phyloP scores from a whole-genome alignment of 2,329 filamentous ascomycete species.

The Incumbomyces lentus region DNA sequence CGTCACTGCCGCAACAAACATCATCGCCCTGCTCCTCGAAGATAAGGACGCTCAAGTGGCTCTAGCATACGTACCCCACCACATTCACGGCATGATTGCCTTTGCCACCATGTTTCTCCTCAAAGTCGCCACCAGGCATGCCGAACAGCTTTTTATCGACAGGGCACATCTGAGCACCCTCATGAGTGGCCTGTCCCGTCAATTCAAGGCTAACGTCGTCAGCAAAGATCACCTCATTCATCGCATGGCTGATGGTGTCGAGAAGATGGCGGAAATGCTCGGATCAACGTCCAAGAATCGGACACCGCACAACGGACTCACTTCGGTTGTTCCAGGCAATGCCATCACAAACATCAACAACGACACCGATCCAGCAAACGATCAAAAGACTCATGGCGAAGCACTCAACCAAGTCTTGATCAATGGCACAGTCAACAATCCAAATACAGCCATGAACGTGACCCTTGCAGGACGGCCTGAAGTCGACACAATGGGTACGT shows the following conservation, averaged over 20 bases:
- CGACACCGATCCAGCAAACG: background rate
- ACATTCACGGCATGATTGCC: constrained; percentile 39
- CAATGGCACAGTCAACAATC: background rate
- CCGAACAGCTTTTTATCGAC: constrained; percentile 26
- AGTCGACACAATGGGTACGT: constrained; percentile 11
- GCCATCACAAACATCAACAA: background rate
- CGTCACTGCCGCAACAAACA: constrained; percentile 33
- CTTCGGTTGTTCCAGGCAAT: background rate
- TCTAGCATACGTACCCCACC: constrained; percentile 35
- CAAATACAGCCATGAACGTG: background rate
- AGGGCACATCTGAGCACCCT: constrained; percentile 19
- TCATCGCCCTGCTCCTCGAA: constrained; percentile 32
- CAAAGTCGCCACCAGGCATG: constrained; percentile 34
- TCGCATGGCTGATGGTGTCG: constrained; percentile 24
- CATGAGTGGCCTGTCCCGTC: constrained; percentile 22
- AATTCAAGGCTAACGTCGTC: constrained; percentile 23
- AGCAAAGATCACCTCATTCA: constrained; percentile 26
- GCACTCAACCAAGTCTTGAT: background rate
- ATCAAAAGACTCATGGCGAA: background rate
- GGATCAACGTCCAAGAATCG: background rate
- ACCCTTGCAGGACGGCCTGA: background rate
- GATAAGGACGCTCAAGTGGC: constrained; percentile 34
- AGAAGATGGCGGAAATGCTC: constrained; percentile 24
- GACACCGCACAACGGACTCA: constrained; percentile 1
- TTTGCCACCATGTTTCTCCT: constrained; percentile 38